Evolutionary conservation across 768 basidiomycete genomes (phyloP).

Genomic region (Galerina sulciceps): DNA sequence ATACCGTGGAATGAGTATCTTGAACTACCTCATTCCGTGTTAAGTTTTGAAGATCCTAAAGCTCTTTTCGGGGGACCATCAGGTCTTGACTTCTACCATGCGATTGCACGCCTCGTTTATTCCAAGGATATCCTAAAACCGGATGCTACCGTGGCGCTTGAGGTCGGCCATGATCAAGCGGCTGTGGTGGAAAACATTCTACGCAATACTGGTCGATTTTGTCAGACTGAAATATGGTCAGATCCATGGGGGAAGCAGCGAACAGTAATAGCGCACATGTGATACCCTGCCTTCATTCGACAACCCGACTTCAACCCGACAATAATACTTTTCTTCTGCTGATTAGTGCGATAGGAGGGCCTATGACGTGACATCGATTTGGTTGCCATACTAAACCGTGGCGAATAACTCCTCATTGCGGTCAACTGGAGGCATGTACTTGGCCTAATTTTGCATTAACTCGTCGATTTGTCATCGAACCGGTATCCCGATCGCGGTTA

Average conservation of each 20-base stretch:
- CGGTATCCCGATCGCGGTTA: too few species aligned
- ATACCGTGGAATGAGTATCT: conserved; percentile 72
- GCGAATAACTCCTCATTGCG: too few species aligned
- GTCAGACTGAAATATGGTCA: conserved; percentile 66
- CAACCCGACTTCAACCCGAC: conserved; percentile 5
- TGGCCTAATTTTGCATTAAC: too few species aligned
- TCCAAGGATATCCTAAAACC: conserved; percentile 52
- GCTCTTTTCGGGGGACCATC: conserved; percentile 81
- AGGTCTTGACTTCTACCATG: conserved; percentile 67
- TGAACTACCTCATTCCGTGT: conserved; percentile 68
- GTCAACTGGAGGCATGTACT: too few species aligned
- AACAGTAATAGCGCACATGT: conserved; percentile 63
- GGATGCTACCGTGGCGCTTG: conserved; percentile 69
- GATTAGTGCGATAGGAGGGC: conserved; percentile 3
- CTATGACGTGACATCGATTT: neutral
- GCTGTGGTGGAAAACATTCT: conserved; percentile 63
- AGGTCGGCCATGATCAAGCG: conserved; percentile 81
- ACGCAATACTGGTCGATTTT: conserved; percentile 45
- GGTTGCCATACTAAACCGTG: too few species aligned
- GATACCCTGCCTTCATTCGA: conserved; percentile 25
- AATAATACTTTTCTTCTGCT: neutral
- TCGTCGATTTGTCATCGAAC: too few species aligned
- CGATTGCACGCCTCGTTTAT: conserved; percentile 67
- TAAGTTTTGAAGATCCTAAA: conserved; percentile 75
- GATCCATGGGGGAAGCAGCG: conserved; percentile 83